Conservation (phyloP, 2,329 filamentous ascomycete genomes). For the Hypoxylon sp. region DNA sequence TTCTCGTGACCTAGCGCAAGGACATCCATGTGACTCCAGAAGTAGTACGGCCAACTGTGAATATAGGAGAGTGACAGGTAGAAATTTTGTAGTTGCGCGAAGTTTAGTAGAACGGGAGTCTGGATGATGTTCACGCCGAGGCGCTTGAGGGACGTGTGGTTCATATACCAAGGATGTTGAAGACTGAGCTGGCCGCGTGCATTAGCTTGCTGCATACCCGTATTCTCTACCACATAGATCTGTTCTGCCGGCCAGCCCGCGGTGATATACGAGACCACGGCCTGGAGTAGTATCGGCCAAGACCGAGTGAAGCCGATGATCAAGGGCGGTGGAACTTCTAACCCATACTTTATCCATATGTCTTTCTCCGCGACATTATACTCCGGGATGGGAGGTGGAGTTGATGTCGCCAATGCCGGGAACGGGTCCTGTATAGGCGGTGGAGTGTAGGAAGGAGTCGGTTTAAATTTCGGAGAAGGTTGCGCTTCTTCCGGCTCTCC, state of each 20-base stretch:
- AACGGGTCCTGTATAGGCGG: conserved; percentile 62
- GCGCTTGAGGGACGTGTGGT: conserved; percentile 64
- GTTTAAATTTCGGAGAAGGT: conserved; percentile 54
- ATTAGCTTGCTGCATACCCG: conserved; percentile 69
- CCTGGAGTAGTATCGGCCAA: conserved; percentile 69
- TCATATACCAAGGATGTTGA: conserved; percentile 71
- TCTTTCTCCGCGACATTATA: conserved; percentile 62
- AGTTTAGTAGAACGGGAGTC: conserved; percentile 67
- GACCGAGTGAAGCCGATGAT: conserved; percentile 73
- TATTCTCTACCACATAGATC: conserved; percentile 73
- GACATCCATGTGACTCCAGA: conserved; percentile 72
- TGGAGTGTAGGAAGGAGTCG: conserved; percentile 54
- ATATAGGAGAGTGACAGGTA: conserved; percentile 63
- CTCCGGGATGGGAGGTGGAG: conserved; percentile 59
- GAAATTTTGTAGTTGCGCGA: conserved; percentile 71
- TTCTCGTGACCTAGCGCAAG: conserved; percentile 62
- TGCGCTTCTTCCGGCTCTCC: conserved; percentile 30
- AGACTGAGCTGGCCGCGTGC: conserved; percentile 62
- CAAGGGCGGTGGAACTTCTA: conserved; percentile 63
- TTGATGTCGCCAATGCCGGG: conserved; percentile 57
- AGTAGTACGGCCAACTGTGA: conserved; percentile 65
- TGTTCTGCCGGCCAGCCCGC: conserved; percentile 71
- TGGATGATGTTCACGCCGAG: conserved; percentile 68
- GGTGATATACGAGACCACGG: conserved; percentile 70
- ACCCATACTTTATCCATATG: conserved; percentile 58